Base-by-base conservation (phyloP, 164 flowering plant genomes). In the Piper longum region DNA sequence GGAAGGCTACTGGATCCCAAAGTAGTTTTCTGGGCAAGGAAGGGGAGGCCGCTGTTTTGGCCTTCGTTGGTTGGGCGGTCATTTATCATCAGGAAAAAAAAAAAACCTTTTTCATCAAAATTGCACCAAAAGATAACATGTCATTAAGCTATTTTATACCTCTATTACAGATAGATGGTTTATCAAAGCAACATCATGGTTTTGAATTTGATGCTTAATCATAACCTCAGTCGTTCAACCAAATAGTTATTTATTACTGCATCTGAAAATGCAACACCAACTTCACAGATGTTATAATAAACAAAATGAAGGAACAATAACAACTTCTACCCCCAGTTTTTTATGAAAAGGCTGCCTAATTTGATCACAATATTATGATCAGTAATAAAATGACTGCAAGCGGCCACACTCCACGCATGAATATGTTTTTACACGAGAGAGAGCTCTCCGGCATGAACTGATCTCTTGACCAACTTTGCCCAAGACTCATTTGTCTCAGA, bases 381-480 rank as follows among this genome's bases (percentile, higher is more conserved):
- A 42, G 16, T 12, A 13, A 26, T 41, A 7, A 2, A 57, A 26
- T 57, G 41, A 26, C 4, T 54, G 41, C 3, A 48, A 7, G 1
- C 36, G 36, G 36, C 36, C 36, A 26, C 36, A 26, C 17, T 14
- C 17, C 36, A 16, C 41, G 1, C 8, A 17, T n/a, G 54, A 66
- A 41, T 51, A 6, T 5, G n/a, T 5, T 18, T 74, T 73, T 79
- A 91, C 65, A 82, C 80, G 59, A 91, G 95, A 5, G 98, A 91
- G 13, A 91, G 89, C 67, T 85, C 95, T 65, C 96, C 96, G 41
- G 88, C 69, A 65, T 85, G 78, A 69, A 82, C 67, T 4, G 95
- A 77, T 77, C 98, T 79, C 78, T 85, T 91, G 17, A 91, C 78
- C 41, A 91, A 86, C 68, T 88, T 91, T 39, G 90, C 80, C 98